Evolutionary conservation across 2,329 filamentous ascomycete genomes (phyloP).

Genomic region (Talaromyces islandicus): DNA sequence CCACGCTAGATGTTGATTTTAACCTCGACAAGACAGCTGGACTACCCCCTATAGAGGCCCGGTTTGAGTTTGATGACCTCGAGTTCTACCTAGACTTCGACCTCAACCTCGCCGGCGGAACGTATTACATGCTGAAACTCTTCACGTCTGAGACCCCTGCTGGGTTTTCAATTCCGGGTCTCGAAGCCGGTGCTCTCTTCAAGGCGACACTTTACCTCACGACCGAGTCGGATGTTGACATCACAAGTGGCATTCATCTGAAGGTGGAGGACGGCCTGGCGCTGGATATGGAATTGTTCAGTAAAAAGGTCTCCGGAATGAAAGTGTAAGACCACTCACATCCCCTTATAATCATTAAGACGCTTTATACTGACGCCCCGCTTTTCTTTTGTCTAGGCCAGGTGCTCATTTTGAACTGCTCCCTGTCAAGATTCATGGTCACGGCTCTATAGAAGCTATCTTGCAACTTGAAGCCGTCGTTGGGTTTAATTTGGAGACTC

Average conservation of each 20-base stretch:
- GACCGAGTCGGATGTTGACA: conserved; percentile 42
- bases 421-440: conserved; percentile 46
- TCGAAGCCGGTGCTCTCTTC: conserved; percentile 45
- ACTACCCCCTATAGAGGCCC: conserved; percentile 21
- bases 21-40: conserved; percentile 19
- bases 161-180: conserved; percentile 37
- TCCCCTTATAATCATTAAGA: too few species aligned
- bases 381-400: conserved; percentile 28
- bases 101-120: conserved; percentile 34
- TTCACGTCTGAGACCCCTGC: conserved; percentile 42
- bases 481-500: conserved; percentile 11
- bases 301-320: conserved; percentile 43
- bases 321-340: conserved; percentile 40
- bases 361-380: too few species aligned
- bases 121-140: conserved; percentile 45
- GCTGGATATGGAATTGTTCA: conserved; percentile 48
- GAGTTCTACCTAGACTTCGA: conserved; percentile 49
- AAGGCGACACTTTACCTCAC: conserved; percentile 49
- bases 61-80: conserved; percentile 45
- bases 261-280: conserved; percentile 46
- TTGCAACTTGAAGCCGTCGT: conserved; percentile 22
- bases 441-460: conserved; percentile 20
- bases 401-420: conserved; percentile 53
- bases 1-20: conserved; percentile 38
- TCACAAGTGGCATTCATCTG: conserved; percentile 52